Evolutionary conservation across 257 asterid genomes (phyloP).

Genomic region (Ballota nigra): DNA sequence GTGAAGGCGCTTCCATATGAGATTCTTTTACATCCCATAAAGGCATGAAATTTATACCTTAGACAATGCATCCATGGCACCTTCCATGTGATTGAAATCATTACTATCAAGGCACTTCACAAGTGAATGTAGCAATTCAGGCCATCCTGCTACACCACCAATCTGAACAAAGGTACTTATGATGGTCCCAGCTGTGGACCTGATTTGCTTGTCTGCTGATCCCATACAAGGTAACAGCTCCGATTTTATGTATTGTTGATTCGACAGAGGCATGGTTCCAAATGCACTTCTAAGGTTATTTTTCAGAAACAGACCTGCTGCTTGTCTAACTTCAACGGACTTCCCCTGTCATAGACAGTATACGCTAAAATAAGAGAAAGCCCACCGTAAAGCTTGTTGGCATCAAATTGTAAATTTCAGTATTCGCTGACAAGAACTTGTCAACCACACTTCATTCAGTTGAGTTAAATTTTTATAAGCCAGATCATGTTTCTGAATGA

Average conservation of each 20-base stretch:
- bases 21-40: conserved; percentile 8
- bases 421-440: neutral
- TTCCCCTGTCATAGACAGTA: conserved; percentile 64
- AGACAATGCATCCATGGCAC: conserved; percentile 99
- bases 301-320: conserved; percentile 93
- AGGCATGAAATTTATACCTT: conserved; percentile 52
- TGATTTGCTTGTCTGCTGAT: conserved; percentile 76
- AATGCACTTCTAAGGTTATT: conserved; percentile 69
- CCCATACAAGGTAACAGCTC: conserved; percentile 91
- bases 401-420: conserved; percentile 4
- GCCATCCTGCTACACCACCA: conserved; percentile 85
- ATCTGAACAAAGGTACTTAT: conserved; percentile 86
- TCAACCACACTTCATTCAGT: conserved; percentile 2
- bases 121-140: conserved; percentile 80
- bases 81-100: conserved; percentile 88
- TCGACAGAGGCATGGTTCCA: conserved; percentile 58
- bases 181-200: conserved; percentile 94
- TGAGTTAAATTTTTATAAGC: neutral
- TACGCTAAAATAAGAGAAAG: neutral
- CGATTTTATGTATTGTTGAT: conserved; percentile 72
- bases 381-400: neutral
- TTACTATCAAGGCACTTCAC: conserved; percentile 90
- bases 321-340: conserved; percentile 91
- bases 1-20: neutral
- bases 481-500: neutral